phyloP scores from a whole-genome alignment of 495 filamentous ascomycete genomes.

The Aspergillus bridgeri region DNA sequence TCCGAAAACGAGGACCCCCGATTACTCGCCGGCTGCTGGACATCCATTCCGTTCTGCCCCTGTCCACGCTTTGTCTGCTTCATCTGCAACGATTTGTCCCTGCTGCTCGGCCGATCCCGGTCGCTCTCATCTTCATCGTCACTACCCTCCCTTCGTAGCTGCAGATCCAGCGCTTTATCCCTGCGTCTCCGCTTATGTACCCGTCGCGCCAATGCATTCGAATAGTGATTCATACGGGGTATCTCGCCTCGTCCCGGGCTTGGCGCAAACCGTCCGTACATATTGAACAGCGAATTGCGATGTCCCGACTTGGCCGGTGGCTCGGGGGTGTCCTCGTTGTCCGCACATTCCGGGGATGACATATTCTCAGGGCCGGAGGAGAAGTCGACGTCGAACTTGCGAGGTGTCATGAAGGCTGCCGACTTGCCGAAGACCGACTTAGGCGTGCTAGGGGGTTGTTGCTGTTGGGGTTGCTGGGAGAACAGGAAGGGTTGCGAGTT shows the following conservation, averaged over 20 bases:
- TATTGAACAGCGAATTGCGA: conserved; percentile 41
- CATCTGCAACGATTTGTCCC: conserved; percentile 26
- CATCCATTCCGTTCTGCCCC: conserved; percentile 4
- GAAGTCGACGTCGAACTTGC: conserved; percentile 66
- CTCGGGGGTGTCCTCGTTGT: conserved; percentile 70
- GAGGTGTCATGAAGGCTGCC: conserved; percentile 71
- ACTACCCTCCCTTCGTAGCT: conserved; percentile 42
- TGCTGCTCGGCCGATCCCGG: conserved; percentile 36
- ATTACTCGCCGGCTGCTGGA: conserved; percentile 8
- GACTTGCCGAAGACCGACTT: conserved; percentile 57
- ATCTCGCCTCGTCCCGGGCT: conserved; percentile 59
- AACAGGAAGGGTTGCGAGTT: conserved; percentile 47
- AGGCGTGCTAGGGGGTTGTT: conserved; percentile 24
- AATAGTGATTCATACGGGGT: conserved; percentile 49
- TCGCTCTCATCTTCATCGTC: conserved; percentile 55
- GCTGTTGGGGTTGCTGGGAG: conserved; percentile 28
- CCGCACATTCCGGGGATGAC: conserved; percentile 69
- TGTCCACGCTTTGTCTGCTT: conserved; percentile 16
- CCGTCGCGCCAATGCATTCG: conserved; percentile 48
- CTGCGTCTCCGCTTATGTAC: conserved; percentile 53
- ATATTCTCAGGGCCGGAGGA: conserved; percentile 77
- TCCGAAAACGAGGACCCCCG: conserved; percentile 45
- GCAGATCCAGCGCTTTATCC: conserved; percentile 43
- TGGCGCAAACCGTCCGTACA: conserved; percentile 44
- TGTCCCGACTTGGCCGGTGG: conserved; percentile 42